A percentile compares a stretch with the other conserved stretches of the same genome.
Evolutionary conservation across 2,329 filamentous ascomycete genomes (phyloP).

Genomic region (Cladosporium colombiae): DNA sequence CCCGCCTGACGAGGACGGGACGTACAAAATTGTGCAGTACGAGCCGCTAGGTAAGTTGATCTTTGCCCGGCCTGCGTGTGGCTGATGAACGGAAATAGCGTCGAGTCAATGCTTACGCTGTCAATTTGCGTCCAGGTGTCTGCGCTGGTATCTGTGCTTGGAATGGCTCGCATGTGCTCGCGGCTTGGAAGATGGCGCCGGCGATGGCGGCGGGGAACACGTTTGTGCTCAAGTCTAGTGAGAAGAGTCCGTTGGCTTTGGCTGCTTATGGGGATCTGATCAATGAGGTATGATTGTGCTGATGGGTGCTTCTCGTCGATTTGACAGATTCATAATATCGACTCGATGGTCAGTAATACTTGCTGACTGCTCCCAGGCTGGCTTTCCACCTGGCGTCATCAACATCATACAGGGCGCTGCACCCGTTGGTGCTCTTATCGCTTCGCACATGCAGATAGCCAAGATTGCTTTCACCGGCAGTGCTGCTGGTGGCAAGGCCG

Average conservation of each 20-base stretch:
- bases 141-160: slow-evolving; percentile 46
- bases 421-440: slow-evolving; percentile 57
- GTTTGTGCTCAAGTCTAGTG: slow-evolving; percentile 17
- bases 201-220: slow-evolving; percentile 16
- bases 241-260: slow-evolving; percentile 46
- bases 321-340: not conserved
- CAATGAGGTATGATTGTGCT: slow-evolving; percentile 35
- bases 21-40: slow-evolving; percentile 40
- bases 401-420: slow-evolving; percentile 78
- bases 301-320: not conserved
- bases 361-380: slow-evolving; percentile 30
- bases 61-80: not conserved
- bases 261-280: slow-evolving; percentile 65
- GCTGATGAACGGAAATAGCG: not conserved
- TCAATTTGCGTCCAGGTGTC: slow-evolving; percentile 31
- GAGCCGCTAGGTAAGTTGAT: slow-evolving; percentile 37
- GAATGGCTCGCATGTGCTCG: slow-evolving; percentile 44
- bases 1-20: slow-evolving; percentile 31
- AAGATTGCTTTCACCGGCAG: slow-evolving; percentile 28
- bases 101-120: not conserved
- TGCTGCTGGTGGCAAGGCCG: slow-evolving; percentile 26
- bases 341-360: not conserved
- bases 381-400: slow-evolving; percentile 51
- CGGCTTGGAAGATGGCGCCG: slow-evolving; percentile 30
- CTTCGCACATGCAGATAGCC: slow-evolving; percentile 14